Evolutionary conservation across 495 filamentous ascomycete genomes (phyloP).

Genomic region (Podospora comata): DNA sequence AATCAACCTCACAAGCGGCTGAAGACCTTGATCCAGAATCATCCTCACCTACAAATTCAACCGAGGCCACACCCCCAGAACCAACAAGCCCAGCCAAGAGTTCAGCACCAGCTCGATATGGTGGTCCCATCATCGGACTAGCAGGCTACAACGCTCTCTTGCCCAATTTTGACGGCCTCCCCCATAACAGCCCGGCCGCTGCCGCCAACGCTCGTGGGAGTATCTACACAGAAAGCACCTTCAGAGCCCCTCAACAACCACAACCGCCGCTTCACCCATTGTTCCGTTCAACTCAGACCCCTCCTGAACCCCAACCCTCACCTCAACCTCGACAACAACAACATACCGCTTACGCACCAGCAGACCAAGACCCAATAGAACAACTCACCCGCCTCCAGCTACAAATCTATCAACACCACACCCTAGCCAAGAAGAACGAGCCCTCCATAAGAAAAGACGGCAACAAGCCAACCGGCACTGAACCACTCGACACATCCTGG

Average conservation of each 20-base stretch:
- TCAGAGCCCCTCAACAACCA: not conserved
- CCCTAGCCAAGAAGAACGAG: not conserved
- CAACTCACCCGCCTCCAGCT: slow-evolving; percentile 5
- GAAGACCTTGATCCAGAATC: not conserved
- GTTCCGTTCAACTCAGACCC: not conserved
- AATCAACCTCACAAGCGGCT: not conserved
- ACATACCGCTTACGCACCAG: not conserved
- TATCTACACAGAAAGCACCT: not conserved
- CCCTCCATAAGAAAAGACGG: not conserved
- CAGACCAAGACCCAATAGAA: not conserved
- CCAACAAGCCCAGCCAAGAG: not conserved
- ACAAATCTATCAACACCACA: not conserved
- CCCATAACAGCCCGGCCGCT: not conserved
- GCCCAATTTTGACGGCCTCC: slow-evolving; percentile 1
- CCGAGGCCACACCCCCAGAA: not conserved
- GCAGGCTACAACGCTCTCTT: not conserved
- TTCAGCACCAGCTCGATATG: not conserved
- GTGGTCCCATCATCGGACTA: not conserved
- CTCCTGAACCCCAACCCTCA: not conserved
- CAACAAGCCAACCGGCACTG: not conserved
- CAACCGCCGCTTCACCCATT: not conserved
- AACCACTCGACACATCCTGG: not conserved
- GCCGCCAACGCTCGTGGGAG: not conserved
- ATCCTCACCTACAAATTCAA: not conserved
- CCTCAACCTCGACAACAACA: not conserved